Base-by-base conservation (phyloP, 495 filamentous ascomycete species). In the Elasticomyces elasticus region DNA sequence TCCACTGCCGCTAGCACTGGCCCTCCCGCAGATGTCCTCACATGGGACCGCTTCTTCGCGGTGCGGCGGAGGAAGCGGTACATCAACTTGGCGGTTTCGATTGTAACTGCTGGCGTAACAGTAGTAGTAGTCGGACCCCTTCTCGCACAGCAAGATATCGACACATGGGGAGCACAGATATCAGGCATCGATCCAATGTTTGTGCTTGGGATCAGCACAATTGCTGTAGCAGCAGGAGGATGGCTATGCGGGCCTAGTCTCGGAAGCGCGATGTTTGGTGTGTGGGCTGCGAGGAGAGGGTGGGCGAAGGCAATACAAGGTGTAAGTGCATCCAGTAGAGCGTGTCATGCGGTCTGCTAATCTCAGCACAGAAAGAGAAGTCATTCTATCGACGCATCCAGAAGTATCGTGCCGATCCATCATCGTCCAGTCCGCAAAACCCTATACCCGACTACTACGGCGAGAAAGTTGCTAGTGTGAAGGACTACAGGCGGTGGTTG, bases 381-480 rank as follows among this genome's bases (percentile, higher is more conserved):
- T 84, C 89, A 63, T 94, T 98, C 76, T 94, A 87, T 68, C 76
- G 79, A 49, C 77, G 90, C 49, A 89, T 98, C 66, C 88, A 86
- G 69, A 84, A 82, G 69, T 84, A 87, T 68, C 82, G 92, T 13
- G 92, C 94, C 55, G 94, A 97, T 68, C 92, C 92, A 2, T 78
- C 79, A 0, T 74, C 75, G 15, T 81, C 81, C 58, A 82, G 78
- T 5, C 74, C 80, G 53, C 69, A 77, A 41, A 88, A 88, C 65
- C 84, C 84, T 0, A 83, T 91, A 15, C 80, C 80, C 4, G 81
- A 84, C 59, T 84, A 83, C 69, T 87, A 89, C 62, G 85, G 92
- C 47, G 92, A 98, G 76, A 96, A 95, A 78, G 95, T 98, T 66
- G 85, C 84, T 15, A 94, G 87, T 59, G 87, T 98, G 33, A 78